A percentile compares a stretch with the other conserved stretches of the same genome.
Conservation (phyloP, 2,329 filamentous ascomycete genomes). For the Hymenoscyphus fructigenus region DNA sequence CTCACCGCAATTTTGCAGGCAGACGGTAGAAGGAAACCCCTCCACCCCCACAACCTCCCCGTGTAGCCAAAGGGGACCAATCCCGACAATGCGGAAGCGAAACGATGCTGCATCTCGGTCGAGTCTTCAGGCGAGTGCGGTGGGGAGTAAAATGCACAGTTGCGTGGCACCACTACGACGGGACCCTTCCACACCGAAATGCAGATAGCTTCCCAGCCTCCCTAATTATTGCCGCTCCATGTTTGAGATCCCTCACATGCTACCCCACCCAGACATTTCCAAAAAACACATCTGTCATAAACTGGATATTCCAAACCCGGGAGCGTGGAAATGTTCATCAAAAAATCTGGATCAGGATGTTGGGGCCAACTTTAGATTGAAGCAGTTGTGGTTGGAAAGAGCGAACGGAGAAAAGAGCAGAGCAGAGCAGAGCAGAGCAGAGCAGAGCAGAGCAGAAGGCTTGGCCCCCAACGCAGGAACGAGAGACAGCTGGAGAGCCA, state of each 20-base stretch:
- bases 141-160: not conserved
- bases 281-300: not conserved
- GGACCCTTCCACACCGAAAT: not conserved
- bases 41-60: no score
- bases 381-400: not conserved
- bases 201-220: not conserved
- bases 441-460: not conserved
- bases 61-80: not conserved
- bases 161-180: not conserved
- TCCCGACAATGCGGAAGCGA: not conserved
- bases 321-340: not conserved
- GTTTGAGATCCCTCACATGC: not conserved
- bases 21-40: no score
- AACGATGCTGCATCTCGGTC: not conserved
- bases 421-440: not conserved
- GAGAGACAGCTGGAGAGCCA: no score
- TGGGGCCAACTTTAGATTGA: not conserved
- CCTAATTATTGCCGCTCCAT: not conserved
- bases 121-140: not conserved
- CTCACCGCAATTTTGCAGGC: no score
- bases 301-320: not conserved
- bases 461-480: not conserved
- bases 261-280: not conserved
- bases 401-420: not conserved
- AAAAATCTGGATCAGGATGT: not conserved